Evolutionary conservation across 331 rosid species (phyloP).

Genomic region (Cydonia oblonga): DNA sequence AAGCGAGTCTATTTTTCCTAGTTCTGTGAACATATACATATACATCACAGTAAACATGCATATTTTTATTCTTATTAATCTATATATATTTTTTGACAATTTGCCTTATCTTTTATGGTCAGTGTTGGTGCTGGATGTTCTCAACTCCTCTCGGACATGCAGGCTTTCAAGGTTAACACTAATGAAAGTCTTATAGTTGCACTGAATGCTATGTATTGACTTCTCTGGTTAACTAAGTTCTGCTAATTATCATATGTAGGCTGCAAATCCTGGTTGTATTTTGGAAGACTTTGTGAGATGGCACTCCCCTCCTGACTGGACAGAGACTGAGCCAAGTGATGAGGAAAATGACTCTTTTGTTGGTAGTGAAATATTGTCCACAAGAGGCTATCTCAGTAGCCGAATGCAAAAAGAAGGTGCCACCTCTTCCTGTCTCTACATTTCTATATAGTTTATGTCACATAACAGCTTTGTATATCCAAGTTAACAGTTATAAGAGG

Average conservation of each 20-base stretch:
- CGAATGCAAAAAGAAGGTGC: constrained; percentile 97
- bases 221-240: constrained; percentile 15
- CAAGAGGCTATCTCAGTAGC: constrained; percentile 76
- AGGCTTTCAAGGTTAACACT: constrained; percentile 84
- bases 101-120: constrained; percentile 35
- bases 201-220: constrained; percentile 8
- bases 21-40: not conserved
- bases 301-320: constrained; percentile 99
- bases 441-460: constrained; percentile 14
- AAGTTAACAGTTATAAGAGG: not conserved
- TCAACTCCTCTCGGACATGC: constrained; percentile 99
- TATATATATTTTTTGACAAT: constrained; percentile 26
- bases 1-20: not conserved
- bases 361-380: constrained; percentile 29
- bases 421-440: not conserved
- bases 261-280: constrained; percentile 99
- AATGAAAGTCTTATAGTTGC: constrained; percentile 13
- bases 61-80: not conserved
- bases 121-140: constrained; percentile 99
- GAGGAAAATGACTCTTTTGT: constrained; percentile 41
- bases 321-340: constrained; percentile 43
- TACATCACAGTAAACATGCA: not conserved
- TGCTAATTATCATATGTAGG: constrained; percentile 39
- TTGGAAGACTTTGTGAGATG: constrained; percentile 97
- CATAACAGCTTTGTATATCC: not conserved